These are phyloP conservation scores for Pyrenophora seminiperda DNA, from an alignment of 2,329 filamentous ascomycete species.

Conservation along the genomic window DNA sequence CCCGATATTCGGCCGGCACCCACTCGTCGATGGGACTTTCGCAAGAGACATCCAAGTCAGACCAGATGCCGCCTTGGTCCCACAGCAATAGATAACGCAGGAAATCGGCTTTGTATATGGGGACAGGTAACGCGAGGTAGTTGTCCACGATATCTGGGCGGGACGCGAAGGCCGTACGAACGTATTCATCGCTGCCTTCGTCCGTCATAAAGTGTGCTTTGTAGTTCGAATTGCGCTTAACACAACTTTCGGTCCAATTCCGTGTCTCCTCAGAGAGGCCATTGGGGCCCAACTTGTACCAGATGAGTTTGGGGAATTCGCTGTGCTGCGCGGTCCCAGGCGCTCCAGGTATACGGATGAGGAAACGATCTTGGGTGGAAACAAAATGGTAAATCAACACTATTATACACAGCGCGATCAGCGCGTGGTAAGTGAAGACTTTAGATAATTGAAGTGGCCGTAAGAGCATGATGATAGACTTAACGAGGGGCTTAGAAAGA, in stretches of 20 bases:
- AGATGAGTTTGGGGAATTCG: slow-evolving; percentile 43
- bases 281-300: slow-evolving; percentile 50
- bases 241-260: slow-evolving; percentile 43
- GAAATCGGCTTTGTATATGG: slow-evolving; percentile 52
- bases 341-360: not conserved
- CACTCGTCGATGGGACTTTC: slow-evolving; percentile 43
- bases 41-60: slow-evolving; percentile 50
- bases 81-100: slow-evolving; percentile 51
- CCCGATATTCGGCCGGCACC: slow-evolving; percentile 44
- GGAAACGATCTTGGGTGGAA: not conserved
- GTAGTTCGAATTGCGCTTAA: slow-evolving; percentile 36
- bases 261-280: slow-evolving; percentile 40
- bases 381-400: slow-evolving; percentile 8
- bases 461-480: slow-evolving; percentile 2
- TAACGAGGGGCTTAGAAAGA: not conserved
- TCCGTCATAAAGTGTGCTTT: slow-evolving; percentile 43
- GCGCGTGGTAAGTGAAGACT: slow-evolving; percentile 3
- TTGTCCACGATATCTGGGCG: slow-evolving; percentile 48
- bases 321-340: not conserved
- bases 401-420: slow-evolving; percentile 3
- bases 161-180: slow-evolving; percentile 37
- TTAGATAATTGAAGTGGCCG: not conserved
- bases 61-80: slow-evolving; percentile 51
- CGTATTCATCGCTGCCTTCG: slow-evolving; percentile 36
- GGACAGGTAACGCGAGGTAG: slow-evolving; percentile 43